A percentile compares a stretch with the other conserved stretches of the same genome.
These are phyloP conservation scores for Fraxinus baroniana DNA, from an alignment of 305 asterid species.

Conservation along the genomic window DNA sequence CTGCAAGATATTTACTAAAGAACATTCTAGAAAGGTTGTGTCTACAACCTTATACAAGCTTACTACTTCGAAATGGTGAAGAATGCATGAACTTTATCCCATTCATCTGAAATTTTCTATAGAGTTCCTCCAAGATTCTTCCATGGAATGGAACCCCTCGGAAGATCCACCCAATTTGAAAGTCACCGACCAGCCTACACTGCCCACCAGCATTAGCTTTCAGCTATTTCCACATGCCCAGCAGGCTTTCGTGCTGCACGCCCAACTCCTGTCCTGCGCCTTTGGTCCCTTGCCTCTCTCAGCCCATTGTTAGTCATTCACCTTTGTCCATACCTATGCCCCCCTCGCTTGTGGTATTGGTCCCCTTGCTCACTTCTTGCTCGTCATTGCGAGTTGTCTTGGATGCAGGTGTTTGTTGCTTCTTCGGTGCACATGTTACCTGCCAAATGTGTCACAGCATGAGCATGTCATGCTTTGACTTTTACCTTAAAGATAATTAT, in stretches of 20 bases:
- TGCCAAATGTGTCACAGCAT: background rate
- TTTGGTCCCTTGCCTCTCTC: background rate
- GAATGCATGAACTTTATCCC: background rate
- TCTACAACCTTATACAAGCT: background rate
- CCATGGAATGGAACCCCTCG: background rate
- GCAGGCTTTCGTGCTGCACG: background rate
- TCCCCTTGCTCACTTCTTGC: background rate
- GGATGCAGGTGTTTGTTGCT: background rate
- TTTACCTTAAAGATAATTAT: background rate
- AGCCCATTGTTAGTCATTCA: background rate
- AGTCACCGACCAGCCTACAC: background rate
- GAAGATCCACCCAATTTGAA: background rate
- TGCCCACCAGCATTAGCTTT: background rate
- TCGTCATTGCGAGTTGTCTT: background rate
- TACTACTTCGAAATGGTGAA: background rate
- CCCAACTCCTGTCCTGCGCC: background rate
- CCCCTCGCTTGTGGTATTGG: background rate
- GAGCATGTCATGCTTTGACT: background rate
- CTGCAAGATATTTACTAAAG: background rate
- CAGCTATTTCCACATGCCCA: background rate
- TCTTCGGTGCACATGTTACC: background rate
- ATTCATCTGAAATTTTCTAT: background rate
- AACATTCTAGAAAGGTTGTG: background rate
- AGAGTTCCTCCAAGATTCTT: background rate
- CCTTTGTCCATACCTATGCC: background rate